phyloP scores from a whole-genome alignment of 108 stramenopile genomes.

The Nitzschia sp. region DNA sequence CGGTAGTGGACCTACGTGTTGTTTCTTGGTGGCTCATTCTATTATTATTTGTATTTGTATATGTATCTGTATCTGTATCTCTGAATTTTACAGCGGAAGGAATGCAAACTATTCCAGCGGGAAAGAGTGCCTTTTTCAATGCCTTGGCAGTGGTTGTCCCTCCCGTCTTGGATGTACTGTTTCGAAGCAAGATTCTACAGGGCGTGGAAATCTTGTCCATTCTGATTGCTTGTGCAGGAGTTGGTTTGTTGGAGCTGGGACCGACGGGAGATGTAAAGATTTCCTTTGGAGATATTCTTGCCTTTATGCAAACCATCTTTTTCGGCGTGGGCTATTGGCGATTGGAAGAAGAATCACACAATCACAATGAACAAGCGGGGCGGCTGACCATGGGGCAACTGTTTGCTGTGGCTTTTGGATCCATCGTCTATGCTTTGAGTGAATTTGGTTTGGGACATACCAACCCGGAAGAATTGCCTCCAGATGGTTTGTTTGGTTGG shows the following conservation, averaged over 20 bases:
- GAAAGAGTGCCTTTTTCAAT: constrained; percentile 78
- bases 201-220: constrained; percentile 15
- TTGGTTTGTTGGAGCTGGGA: constrained; percentile 58
- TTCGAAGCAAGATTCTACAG: constrained; percentile 27
- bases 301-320: constrained; percentile 53
- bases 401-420: constrained; percentile 36
- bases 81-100: constrained; percentile 44
- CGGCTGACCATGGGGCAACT: constrained; percentile 63
- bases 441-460: constrained; percentile 10
- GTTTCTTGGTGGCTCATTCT: no score
- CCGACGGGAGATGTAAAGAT: constrained; percentile 3
- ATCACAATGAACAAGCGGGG: constrained; percentile 39
- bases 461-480: background rate
- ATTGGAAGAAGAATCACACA: constrained; percentile 35
- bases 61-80: no score
- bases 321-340: constrained; percentile 78
- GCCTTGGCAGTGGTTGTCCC: constrained; percentile 69
- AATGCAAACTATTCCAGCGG: constrained; percentile 66
- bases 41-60: no score
- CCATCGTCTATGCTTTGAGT: constrained; percentile 13
- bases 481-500: constrained; percentile 19
- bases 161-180: constrained; percentile 53
- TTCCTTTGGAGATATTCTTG: constrained; percentile 48
- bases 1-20: no score
- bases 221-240: constrained; percentile 55